Conservation (phyloP, 345 rosid species). For the Aurinia saxatilis region DNA sequence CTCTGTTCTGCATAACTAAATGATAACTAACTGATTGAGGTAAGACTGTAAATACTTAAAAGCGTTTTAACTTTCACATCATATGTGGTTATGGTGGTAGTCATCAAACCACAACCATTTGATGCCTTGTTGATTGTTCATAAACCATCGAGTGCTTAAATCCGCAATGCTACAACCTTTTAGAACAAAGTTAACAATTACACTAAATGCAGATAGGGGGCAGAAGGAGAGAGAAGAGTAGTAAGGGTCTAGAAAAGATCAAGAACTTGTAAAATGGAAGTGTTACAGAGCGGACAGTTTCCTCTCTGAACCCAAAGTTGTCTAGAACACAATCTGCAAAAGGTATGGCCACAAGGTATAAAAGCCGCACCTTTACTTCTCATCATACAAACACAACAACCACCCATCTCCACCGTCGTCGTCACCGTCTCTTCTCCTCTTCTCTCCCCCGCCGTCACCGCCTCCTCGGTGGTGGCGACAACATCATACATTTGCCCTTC, state of each 20-base stretch:
- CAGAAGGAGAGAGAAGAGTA: not conserved
- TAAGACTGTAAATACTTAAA: too few species aligned
- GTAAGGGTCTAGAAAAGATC: constrained; percentile 63
- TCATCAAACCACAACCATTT: too few species aligned
- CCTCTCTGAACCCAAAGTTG: constrained; percentile 86
- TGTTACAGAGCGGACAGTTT: constrained; percentile 79
- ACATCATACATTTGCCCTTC: constrained; percentile 48
- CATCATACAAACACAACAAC: constrained; percentile 96
- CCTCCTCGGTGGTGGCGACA: constrained; percentile 38
- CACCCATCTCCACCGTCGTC: constrained; percentile 35
- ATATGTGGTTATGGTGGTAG: too few species aligned
- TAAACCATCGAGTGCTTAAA: too few species aligned
- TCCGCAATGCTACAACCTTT: too few species aligned
- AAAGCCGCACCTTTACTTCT: constrained; percentile 94
- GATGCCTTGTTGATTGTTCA: too few species aligned
- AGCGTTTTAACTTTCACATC: too few species aligned
- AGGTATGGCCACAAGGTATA: constrained; percentile 94
- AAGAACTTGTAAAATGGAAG: constrained; percentile 61
- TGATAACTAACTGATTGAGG: too few species aligned
- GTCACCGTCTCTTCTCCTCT: constrained; percentile 27
- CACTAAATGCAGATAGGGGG: too few species aligned
- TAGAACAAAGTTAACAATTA: too few species aligned
- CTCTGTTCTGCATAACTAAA: too few species aligned
- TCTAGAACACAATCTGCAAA: constrained; percentile 87
- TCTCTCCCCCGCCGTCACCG: constrained; percentile 20